A percentile compares a stretch with the other conserved stretches of the same genome.
Conservation (phyloP, 768 basidiomycete genomes). For the Boletus sensibilis region DNA sequence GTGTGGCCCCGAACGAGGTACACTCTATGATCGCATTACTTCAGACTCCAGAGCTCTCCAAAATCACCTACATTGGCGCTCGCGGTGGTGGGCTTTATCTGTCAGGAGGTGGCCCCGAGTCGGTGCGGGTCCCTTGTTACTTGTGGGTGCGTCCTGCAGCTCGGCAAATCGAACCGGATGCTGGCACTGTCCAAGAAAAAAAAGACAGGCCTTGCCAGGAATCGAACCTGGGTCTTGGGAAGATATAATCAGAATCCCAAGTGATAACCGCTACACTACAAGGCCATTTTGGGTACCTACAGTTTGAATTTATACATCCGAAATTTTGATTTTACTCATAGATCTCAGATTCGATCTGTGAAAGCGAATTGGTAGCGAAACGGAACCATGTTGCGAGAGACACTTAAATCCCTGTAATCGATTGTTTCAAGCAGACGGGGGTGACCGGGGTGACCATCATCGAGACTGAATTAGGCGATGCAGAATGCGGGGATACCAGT, state of each 20-base stretch:
- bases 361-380: too few species aligned
- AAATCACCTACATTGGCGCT: too few species aligned
- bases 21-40: too few species aligned
- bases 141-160: too few species aligned
- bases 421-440: not conserved
- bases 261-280: slow-evolving; percentile 44
- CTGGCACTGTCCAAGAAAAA: not conserved
- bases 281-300: not conserved
- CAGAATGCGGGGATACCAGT: not conserved
- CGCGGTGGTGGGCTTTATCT: too few species aligned
- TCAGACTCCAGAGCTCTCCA: too few species aligned
- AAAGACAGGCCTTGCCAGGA: slow-evolving; percentile 28
- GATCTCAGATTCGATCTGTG: not conserved
- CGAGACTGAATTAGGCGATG: not conserved
- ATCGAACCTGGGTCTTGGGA: slow-evolving; percentile 34
- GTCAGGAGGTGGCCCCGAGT: too few species aligned
- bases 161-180: too few species aligned
- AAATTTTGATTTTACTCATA: not conserved
- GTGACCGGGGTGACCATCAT: too few species aligned
- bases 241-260: slow-evolving; percentile 36
- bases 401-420: not conserved
- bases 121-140: too few species aligned
- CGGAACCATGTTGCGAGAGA: too few species aligned
- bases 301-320: not conserved
- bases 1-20: too few species aligned